phyloP scores from a whole-genome alignment of 257 asterid species.

The Euphrasia confusa region DNA sequence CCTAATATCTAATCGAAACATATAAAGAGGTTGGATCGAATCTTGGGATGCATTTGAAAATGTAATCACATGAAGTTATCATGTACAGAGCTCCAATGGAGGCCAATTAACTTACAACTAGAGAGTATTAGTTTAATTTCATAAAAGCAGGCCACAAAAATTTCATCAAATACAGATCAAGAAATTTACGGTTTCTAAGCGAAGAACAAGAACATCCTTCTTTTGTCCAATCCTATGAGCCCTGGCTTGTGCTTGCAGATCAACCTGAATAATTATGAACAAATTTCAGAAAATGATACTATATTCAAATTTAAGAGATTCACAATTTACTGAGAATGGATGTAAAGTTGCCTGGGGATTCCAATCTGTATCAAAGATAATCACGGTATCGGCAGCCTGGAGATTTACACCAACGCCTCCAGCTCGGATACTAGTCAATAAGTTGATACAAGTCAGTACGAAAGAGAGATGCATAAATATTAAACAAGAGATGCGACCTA shows the following conservation, averaged over 20 bases:
- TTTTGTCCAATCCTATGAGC: conserved; percentile 99
- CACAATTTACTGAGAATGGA: conserved; percentile 9
- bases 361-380: conserved; percentile 98
- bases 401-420: conserved; percentile 99
- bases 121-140: neutral
- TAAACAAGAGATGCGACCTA: conserved; percentile 4
- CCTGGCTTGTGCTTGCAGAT: conserved; percentile 99
- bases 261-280: conserved; percentile 63
- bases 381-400: conserved; percentile 99
- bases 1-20: neutral
- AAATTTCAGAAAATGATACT: conserved; percentile 15
- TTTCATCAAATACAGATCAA: conserved; percentile 14
- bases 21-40: no score
- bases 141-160: neutral
- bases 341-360: conserved; percentile 78
- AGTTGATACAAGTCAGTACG: conserved; percentile 24
- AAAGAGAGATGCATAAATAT: conserved; percentile 1
- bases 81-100: no score
- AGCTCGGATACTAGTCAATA: conserved; percentile 80
- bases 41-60: no score
- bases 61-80: no score
- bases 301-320: conserved; percentile 14
- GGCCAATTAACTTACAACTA: no score
- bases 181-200: conserved; percentile 79
- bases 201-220: conserved; percentile 97